Conservation (phyloP, 805 yeast species). For the Lipomyces japonicus region DNA sequence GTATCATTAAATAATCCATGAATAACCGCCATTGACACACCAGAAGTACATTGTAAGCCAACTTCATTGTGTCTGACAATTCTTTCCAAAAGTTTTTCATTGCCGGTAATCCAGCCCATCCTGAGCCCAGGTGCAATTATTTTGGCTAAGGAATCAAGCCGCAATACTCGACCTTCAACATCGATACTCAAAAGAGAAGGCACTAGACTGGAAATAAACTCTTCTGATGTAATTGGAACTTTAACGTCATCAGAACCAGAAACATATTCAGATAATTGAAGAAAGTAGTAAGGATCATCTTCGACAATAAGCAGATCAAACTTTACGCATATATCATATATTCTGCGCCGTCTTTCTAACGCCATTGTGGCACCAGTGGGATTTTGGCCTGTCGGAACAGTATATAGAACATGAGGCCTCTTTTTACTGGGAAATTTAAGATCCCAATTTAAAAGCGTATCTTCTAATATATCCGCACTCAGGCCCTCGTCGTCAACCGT, state of each 20-base stretch:
- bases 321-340: constrained; percentile 75
- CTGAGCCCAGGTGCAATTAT: constrained; percentile 89
- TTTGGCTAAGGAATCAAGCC: constrained; percentile 88
- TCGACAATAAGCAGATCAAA: constrained; percentile 84
- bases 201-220: constrained; percentile 57
- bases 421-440: constrained; percentile 40
- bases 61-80: constrained; percentile 73
- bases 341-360: constrained; percentile 66
- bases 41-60: constrained; percentile 73
- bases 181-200: constrained; percentile 74
- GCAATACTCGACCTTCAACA: constrained; percentile 80
- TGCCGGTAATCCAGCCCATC: constrained; percentile 85
- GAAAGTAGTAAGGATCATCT: constrained; percentile 96
- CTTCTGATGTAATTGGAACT: constrained; percentile 37
- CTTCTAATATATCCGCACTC: constrained; percentile 64
- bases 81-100: constrained; percentile 59
- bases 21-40: constrained; percentile 68
- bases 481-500: constrained; percentile 78
- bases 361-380: constrained; percentile 90
- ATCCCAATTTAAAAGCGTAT: constrained; percentile 66
- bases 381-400: constrained; percentile 95
- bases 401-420: constrained; percentile 82
- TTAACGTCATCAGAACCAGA: constrained; percentile 39
- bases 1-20: constrained; percentile 61
- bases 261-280: constrained; percentile 80